Conservation (phyloP, 192 early-diverging fungal genomes). For the Podila minutissima region DNA sequence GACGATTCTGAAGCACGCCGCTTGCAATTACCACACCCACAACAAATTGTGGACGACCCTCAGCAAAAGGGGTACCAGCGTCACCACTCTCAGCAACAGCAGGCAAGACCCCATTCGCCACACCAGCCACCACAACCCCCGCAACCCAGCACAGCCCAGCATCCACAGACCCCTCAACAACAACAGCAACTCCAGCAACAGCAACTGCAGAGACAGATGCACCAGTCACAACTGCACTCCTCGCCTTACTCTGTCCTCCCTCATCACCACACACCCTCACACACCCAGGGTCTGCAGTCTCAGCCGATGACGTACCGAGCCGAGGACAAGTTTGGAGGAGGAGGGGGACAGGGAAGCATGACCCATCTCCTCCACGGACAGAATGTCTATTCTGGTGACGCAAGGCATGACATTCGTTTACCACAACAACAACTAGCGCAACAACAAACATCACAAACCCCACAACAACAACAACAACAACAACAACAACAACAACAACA, state of each 20-base stretch:
- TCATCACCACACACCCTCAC: conserved; percentile 3
- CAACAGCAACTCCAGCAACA: conserved; percentile 12
- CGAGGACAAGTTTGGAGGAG: not conserved
- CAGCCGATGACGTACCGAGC: conserved; percentile 7
- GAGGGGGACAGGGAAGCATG: not conserved
- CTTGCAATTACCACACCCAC: conserved; percentile 34
- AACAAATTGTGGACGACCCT: conserved; percentile 42
- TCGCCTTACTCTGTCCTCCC: conserved; percentile 10
- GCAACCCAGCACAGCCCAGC: not conserved
- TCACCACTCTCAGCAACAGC: conserved; percentile 6
- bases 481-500: conserved; percentile 26
- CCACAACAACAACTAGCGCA: conserved; percentile 6
- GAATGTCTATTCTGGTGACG: conserved; percentile 5
- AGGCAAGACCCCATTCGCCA: conserved; percentile 6
- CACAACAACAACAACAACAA: conserved; percentile 20
- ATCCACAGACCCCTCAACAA: not conserved
- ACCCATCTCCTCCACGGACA: not conserved
- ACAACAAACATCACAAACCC: conserved; percentile 16
- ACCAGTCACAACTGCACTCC: conserved; percentile 5
- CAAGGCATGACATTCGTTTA: conserved; percentile 15
- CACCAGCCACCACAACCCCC: conserved; percentile 7
- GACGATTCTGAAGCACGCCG: conserved; percentile 16
- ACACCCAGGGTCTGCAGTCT: conserved; percentile 9
- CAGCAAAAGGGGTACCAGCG: conserved; percentile 31
- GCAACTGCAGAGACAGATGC: conserved; percentile 12